phyloP scores from a whole-genome alignment of 345 rosid species.

The Rhizophora mangle region DNA sequence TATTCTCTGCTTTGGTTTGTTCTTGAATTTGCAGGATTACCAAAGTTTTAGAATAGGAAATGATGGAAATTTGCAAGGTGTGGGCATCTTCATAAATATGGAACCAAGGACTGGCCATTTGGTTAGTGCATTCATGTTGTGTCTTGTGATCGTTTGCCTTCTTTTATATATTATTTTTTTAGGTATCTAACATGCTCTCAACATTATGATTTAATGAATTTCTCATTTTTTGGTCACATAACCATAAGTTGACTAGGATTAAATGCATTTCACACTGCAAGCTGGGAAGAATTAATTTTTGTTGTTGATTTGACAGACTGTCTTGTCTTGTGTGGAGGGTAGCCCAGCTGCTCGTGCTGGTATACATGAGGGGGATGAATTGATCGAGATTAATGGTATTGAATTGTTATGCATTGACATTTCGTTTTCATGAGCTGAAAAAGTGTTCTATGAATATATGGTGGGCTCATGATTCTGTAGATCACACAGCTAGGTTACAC shows the following conservation, averaged over 20 bases:
- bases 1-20: too few relatives aligned
- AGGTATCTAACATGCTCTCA: background rate
- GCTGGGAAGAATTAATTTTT: background rate
- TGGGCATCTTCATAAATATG: slow-evolving; percentile 66
- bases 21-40: slow-evolving; percentile 55
- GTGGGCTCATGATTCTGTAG: background rate
- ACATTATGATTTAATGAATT: background rate
- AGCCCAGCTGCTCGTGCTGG: slow-evolving; percentile 94
- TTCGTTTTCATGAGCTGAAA: background rate
- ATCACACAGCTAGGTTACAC: background rate
- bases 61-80: slow-evolving; percentile 89
- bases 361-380: slow-evolving; percentile 75
- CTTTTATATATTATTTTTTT: background rate
- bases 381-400: slow-evolving; percentile 86
- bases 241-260: too few relatives aligned
- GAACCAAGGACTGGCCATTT: slow-evolving; percentile 82
- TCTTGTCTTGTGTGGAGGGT: slow-evolving; percentile 72
- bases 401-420: background rate
- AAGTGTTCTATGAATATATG: background rate
- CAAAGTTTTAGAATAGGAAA: slow-evolving; percentile 87
- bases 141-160: background rate
- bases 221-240: too few relatives aligned
- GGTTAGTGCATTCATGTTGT: slow-evolving; percentile 39
- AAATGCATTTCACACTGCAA: too few relatives aligned
- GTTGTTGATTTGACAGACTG: slow-evolving; percentile 50